phyloP scores from a whole-genome alignment of 2,329 filamentous ascomycete species.

The Aspergillus pseudotamarii region DNA sequence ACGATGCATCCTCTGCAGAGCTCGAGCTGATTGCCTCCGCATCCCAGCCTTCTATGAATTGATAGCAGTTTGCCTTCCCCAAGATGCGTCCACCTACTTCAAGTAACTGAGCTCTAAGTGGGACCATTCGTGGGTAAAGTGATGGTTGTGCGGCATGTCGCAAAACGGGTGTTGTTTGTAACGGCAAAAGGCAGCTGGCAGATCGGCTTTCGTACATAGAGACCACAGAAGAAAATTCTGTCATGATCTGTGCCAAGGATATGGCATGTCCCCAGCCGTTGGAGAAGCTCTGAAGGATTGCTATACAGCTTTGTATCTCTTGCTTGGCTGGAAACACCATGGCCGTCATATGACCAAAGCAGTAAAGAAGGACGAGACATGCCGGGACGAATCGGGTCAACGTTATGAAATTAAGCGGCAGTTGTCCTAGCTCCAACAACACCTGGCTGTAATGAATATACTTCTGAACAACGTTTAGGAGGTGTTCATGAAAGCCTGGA shows the following conservation, averaged over 20 bases:
- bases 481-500: not conserved
- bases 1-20: not conserved
- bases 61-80: not conserved
- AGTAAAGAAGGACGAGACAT: not conserved
- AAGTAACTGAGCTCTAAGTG: not conserved
- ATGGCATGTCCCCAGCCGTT: not conserved
- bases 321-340: not conserved
- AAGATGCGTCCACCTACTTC: not conserved
- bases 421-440: not conserved
- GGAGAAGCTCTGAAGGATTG: not conserved
- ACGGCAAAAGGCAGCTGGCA: not conserved
- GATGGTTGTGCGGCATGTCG: not conserved
- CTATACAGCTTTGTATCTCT: not conserved
- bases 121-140: not conserved
- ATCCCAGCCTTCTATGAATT: not conserved
- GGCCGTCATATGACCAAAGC: not conserved
- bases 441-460: not conserved
- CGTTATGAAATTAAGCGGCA: not conserved
- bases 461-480: not conserved
- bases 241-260: not conserved
- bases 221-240: not conserved
- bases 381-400: not conserved
- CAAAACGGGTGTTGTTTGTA: not conserved
- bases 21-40: not conserved
- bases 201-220: not conserved